Evolutionary conservation across 352 stramenopile species (phyloP), one percentile per base, ranked within the genome.

Genomic region (Phytophthora pinifolia): DNA sequence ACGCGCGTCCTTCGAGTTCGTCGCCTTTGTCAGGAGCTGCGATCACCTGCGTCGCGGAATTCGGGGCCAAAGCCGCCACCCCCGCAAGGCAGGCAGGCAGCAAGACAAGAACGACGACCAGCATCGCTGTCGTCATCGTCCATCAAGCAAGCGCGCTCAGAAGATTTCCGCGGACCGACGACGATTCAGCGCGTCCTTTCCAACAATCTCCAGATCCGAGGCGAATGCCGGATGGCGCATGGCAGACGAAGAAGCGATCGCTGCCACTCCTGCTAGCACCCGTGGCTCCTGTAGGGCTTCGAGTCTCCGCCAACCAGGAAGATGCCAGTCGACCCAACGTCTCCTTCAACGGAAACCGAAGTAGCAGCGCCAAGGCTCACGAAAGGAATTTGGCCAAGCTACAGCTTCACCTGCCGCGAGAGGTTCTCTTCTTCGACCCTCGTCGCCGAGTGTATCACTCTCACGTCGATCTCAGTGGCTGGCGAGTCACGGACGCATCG

Each of bases 1-100:
- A 90, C 20, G 74, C 74, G 13, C 76, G 70, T 12, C 59, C 58
- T 34, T 92, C 82, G 13, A 90, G 70, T 52, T 88, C 79, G 25
- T 86, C 76, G 14, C 66, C 75, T 56, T 88, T 86, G 58, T 88
- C 79, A 2, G 76, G 79, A 27, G 79, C 74, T n/a, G 74, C 60
- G 43, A 90, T 89, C 43, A 88, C 65, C 32, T 84, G 74, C 27
- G 53, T 36, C 39, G 57, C n/a, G 6, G 57, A 25, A 25, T 70
- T 41, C 15, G 49, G 42, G 14, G 44, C 46, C 36, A 58, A 15
- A 32, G 54, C 42, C 9, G 25, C 9, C 13, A 53, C 36, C 9
- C n/a, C 35, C 7, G 35, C 36, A 18, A 55, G 9, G 9, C 5
- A 37, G 12, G 7, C 30, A 15, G 4, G 14, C 2, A 39, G 4